Base-by-base conservation (phyloP, 2,329 filamentous ascomycete genomes). In the Chrysoporthe puriensis region DNA sequence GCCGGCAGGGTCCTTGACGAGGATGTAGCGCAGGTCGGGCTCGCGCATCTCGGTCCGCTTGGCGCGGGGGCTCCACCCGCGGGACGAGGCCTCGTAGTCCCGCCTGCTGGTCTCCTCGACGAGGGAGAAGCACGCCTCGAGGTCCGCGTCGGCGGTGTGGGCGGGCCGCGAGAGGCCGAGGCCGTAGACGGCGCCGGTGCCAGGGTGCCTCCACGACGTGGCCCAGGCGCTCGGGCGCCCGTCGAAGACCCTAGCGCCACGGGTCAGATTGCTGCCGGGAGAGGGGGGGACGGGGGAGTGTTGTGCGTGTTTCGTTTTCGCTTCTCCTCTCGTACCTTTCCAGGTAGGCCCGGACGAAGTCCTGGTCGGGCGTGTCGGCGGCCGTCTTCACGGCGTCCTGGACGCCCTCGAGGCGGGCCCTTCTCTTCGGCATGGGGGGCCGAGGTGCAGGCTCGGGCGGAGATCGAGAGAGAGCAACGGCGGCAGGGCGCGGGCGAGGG, bases 1-100 rank as follows among this genome's bases (percentile, higher is more conserved):
- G 3, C 72, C 72, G 9, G 70, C 66, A 0, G 64, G 66, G 11
- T 77, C 76, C 70, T 82, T 82, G 61, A 91, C 84, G 3, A 93
- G 77, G 8, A 94, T 80, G 75, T 93, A 94, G 56, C 89, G 85
- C 76, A 94, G 85, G 67, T 89, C 88, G 0, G 81, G 77, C 5
- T 90, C 86, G 68, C 79, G 79, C 91, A 94, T 93, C 80, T 94
- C 91, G 14, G 78, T 78, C 63, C 80, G 79, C 80, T 94, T 94
- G 56, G 80, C 79, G 2, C 72, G 76, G 0, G 85, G 83, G 59
- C 88, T 84, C 91, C 91, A 94, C 59, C 89, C 89, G 0, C 78
- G 74, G 7, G 81, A 82, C 2, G 90, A 92, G 18, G 77, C 76
- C 65, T 86, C 85, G 76, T 94, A 94, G 76, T 90, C 87, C 6